These are phyloP conservation scores for Spathaspora passalidarum DNA, from an alignment of 805 yeast genomes.

Conservation along the genomic window DNA sequence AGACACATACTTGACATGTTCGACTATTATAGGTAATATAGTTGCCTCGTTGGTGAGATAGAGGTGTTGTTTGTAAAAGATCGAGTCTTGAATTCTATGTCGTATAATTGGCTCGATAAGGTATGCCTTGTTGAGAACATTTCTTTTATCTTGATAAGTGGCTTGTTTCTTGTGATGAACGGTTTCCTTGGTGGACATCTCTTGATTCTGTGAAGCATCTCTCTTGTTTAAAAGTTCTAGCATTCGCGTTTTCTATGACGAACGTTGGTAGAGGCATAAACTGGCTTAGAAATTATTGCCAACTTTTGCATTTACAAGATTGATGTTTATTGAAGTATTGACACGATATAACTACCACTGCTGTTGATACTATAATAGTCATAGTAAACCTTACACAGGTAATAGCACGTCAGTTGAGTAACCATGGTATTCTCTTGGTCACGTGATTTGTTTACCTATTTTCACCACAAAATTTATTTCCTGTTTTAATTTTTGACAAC, in stretches of 20 bases:
- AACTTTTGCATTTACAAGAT: no score
- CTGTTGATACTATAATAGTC: no score
- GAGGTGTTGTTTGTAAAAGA: conserved; percentile 41
- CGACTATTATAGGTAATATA: conserved; percentile 29
- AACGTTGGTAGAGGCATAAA: no score
- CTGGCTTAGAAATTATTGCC: no score
- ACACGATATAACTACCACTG: no score
- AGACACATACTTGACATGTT: conserved; percentile 48
- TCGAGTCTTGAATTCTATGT: conserved; percentile 40
- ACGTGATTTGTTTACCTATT: no score
- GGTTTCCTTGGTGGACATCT: conserved; percentile 3
- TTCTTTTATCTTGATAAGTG: conserved; percentile 26
- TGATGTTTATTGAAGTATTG: no score
- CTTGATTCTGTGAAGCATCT: neutral
- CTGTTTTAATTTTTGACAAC: neutral
- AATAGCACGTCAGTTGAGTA: no score
- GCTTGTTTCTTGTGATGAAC: conserved; percentile 17
- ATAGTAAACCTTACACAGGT: no score
- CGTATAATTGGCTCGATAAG: conserved; percentile 41
- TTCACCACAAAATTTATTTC: neutral
- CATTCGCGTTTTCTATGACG: no score
- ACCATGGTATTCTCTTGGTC: no score
- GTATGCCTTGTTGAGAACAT: conserved; percentile 26
- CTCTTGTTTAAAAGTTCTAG: no score
- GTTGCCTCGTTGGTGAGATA: conserved; percentile 40